Conservation (phyloP, 805 yeast genomes). For the Cyberlindnera mrakii region DNA sequence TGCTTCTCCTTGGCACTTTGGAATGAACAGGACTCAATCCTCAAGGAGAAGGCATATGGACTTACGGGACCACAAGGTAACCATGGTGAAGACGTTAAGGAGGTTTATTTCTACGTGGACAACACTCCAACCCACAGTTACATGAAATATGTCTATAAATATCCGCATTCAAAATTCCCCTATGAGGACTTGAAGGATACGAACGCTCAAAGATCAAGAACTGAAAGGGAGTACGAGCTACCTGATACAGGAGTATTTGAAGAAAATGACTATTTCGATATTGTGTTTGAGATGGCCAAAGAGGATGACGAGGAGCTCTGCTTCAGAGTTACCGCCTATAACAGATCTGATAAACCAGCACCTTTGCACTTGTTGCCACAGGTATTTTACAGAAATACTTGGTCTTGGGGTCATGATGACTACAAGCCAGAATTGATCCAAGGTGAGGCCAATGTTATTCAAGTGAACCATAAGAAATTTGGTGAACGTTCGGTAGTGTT, state of each 20-base stretch:
- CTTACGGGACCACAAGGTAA: conserved; percentile 90
- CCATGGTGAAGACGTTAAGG: conserved; percentile 95
- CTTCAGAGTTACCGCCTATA: conserved; percentile 84
- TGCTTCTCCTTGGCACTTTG: conserved; percentile 81
- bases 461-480: conserved; percentile 60
- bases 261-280: conserved; percentile 66
- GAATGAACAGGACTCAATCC: conserved; percentile 82
- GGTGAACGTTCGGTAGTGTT: conserved; percentile 58
- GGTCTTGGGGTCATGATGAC: conserved; percentile 80
- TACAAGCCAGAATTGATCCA: conserved; percentile 41
- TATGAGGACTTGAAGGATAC: conserved; percentile 67
- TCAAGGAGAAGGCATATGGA: conserved; percentile 85
- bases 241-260: conserved; percentile 75
- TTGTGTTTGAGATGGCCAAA: conserved; percentile 86
- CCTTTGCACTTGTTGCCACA: conserved; percentile 86
- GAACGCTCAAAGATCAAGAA: conserved; percentile 58
- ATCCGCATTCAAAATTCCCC: conserved; percentile 84
- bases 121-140: conserved; percentile 91
- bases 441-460: conserved; percentile 39
- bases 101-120: conserved; percentile 76
- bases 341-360: conserved; percentile 78
- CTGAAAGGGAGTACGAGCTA: conserved; percentile 73
- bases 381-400: conserved; percentile 76
- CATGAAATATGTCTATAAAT: conserved; percentile 86
- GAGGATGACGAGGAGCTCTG: conserved; percentile 72